Evolutionary conservation across 1,284 basidiomycete species (phyloP).

Genomic region (Marasmius fiardii): DNA sequence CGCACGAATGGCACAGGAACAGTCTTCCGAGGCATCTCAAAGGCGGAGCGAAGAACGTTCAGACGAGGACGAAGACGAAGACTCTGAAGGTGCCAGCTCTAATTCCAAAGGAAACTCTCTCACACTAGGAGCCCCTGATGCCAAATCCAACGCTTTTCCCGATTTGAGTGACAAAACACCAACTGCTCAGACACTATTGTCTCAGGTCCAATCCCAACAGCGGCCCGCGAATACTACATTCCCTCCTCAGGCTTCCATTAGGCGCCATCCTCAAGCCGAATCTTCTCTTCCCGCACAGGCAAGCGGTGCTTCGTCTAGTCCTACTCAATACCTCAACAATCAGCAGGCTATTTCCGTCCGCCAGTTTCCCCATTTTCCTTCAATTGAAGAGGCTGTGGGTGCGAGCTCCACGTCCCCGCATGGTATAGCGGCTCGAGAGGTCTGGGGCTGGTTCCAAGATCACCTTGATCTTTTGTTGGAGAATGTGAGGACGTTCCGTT

Average conservation of each 20-base stretch:
- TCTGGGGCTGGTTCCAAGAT: conserved; percentile 85
- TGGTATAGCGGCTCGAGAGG: conserved; percentile 73
- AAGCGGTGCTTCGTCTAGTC: conserved; percentile 48
- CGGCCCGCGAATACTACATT: conserved; percentile 53
- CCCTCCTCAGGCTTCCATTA: conserved; percentile 70
- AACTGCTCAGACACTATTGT: conserved; percentile 70
- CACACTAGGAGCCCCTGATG: conserved; percentile 52
- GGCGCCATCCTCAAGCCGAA: conserved; percentile 59
- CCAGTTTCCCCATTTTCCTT: conserved; percentile 75
- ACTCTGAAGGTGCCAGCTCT: conserved; percentile 67
- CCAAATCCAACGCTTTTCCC: conserved; percentile 52
- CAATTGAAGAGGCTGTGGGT: conserved; percentile 81
- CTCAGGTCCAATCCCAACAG: conserved; percentile 68
- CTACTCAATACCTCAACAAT: conserved; percentile 41
- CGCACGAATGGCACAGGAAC: conserved; percentile 62
- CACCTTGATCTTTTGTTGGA: conserved; percentile 79
- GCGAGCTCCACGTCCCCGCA: conserved; percentile 69
- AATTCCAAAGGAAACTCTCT: conserved; percentile 74
- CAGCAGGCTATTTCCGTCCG: conserved; percentile 64
- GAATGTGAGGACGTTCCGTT: conserved; percentile 70
- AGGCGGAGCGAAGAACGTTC: conserved; percentile 63
- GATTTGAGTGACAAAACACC: conserved; percentile 80
- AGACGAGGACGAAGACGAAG: conserved; percentile 81
- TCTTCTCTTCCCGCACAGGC: conserved; percentile 46
- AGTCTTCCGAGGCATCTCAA: conserved; percentile 41